Evolutionary conservation across 345 rosid species (phyloP).

Genomic region (Eucalyptus cloeziana): DNA sequence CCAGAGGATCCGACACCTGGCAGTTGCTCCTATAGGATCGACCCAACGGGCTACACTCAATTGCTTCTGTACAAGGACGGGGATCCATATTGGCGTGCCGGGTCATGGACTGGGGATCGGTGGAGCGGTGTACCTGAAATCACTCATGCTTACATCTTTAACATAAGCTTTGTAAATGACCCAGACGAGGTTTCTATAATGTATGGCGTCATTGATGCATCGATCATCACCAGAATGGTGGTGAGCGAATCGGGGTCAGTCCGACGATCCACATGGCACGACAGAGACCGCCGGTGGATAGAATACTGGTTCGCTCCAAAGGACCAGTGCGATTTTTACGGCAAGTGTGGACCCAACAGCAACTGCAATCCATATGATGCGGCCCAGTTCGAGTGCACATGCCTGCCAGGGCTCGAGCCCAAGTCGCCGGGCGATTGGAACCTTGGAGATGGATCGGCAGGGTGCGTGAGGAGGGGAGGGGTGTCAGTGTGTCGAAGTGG

Average conservation of each 20-base stretch:
- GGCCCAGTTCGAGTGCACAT: conserved; percentile 23
- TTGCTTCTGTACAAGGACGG: too few relatives aligned
- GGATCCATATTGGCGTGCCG: too few relatives aligned
- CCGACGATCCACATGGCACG: conserved; percentile 37
- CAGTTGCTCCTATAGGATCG: too few relatives aligned
- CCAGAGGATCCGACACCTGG: too few relatives aligned
- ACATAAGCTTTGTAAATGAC: too few relatives aligned
- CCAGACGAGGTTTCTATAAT: conserved; percentile 14
- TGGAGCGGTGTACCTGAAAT: too few relatives aligned
- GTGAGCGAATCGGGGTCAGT: conserved; percentile 28
- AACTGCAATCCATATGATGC: neutral
- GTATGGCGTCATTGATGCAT: conserved; percentile 9
- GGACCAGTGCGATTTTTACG: conserved; percentile 51
- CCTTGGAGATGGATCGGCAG: too few relatives aligned
- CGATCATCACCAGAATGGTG: conserved; percentile 18
- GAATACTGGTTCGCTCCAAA: conserved; percentile 27
- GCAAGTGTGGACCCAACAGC: conserved; percentile 36
- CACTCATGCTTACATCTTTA: too few relatives aligned
- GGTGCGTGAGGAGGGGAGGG: too few relatives aligned
- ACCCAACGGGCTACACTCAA: too few relatives aligned
- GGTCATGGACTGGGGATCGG: too few relatives aligned
- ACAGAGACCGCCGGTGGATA: conserved; percentile 22
- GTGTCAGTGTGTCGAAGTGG: too few relatives aligned
- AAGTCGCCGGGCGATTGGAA: conserved; percentile 11
- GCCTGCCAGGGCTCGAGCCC: conserved; percentile 62